phyloP scores from a whole-genome alignment of 75 land plant species.

The Selaginella tamariscina region DNA sequence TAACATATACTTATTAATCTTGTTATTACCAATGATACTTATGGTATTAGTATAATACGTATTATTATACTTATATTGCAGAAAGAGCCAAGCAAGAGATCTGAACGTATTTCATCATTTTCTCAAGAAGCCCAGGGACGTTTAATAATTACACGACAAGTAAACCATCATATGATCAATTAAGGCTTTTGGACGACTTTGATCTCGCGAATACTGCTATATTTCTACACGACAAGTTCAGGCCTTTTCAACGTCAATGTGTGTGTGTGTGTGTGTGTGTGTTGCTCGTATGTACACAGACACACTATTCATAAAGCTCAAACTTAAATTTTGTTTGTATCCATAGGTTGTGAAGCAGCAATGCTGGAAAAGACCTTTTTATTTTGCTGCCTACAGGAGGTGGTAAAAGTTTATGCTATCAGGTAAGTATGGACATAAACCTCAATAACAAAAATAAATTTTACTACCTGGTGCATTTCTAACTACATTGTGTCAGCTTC shows the following conservation, averaged over 20 bases:
- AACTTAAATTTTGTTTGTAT: no score
- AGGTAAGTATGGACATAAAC: conserved; percentile 28
- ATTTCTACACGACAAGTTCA: conserved; percentile 52
- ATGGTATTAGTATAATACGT: no score
- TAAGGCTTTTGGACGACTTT: conserved; percentile 48
- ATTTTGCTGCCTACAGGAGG: conserved; percentile 88
- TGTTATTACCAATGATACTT: no score
- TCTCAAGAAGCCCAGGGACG: not conserved
- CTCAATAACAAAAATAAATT: not conserved
- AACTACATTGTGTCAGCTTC: conserved; percentile 38
- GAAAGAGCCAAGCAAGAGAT: not conserved
- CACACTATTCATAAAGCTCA: no score
- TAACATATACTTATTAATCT: no score
- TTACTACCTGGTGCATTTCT: not conserved
- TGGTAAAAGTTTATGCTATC: conserved; percentile 82
- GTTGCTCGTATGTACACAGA: no score
- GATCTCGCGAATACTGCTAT: conserved; percentile 66
- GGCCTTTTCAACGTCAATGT: conserved; percentile 66
- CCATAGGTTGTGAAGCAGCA: conserved; percentile 54
- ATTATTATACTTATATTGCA: no score
- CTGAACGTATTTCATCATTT: not conserved
- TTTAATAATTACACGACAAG: not conserved
- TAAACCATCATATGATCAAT: conserved; percentile 38
- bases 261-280: no score
- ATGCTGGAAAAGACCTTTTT: conserved; percentile 56